Conservation (phyloP, 2,329 filamentous ascomycete genomes). For the Tolypocladium tundrense region DNA sequence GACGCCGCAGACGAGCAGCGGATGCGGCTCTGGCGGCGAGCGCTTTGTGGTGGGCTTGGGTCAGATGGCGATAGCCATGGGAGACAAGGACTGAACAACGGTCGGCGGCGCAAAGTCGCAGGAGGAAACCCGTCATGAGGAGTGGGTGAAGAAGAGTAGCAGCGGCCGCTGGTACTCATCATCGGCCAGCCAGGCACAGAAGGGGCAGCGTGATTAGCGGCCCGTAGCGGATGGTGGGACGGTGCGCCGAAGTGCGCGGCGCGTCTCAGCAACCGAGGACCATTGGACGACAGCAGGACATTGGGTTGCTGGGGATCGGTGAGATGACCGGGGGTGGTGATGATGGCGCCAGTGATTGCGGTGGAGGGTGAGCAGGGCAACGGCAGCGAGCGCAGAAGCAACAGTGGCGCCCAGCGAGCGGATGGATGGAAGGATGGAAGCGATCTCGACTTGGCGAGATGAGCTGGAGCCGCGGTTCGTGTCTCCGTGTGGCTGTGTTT, state of each 20-base stretch:
- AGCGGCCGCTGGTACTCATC: slow-evolving; percentile 6
- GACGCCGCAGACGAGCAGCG: slow-evolving; percentile 23
- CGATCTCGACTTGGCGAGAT: neutral
- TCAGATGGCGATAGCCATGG: slow-evolving; percentile 32
- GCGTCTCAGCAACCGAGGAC: slow-evolving; percentile 2
- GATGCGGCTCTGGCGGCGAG: slow-evolving; percentile 29
- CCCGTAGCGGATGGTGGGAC: neutral
- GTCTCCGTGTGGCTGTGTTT: neutral
- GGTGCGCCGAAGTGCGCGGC: neutral
- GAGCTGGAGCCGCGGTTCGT: neutral
- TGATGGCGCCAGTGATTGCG: neutral
- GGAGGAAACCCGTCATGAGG: slow-evolving; percentile 37
- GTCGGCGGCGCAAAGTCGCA: slow-evolving; percentile 36
- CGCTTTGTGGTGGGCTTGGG: slow-evolving; percentile 26
- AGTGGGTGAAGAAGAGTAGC: slow-evolving; percentile 10
- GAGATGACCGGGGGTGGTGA: neutral
- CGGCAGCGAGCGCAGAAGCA: neutral
- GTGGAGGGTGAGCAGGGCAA: neutral
- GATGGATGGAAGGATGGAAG: neutral
- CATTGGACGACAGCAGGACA: neutral
- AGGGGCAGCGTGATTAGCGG: neutral
- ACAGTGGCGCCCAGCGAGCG: neutral
- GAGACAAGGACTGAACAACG: slow-evolving; percentile 34
- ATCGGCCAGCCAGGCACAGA: neutral
- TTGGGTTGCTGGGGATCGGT: neutral